Evolutionary conservation across 495 filamentous ascomycete genomes (phyloP), one percentile per base, ranked within the genome.

Genomic region (Podospora australis): DNA sequence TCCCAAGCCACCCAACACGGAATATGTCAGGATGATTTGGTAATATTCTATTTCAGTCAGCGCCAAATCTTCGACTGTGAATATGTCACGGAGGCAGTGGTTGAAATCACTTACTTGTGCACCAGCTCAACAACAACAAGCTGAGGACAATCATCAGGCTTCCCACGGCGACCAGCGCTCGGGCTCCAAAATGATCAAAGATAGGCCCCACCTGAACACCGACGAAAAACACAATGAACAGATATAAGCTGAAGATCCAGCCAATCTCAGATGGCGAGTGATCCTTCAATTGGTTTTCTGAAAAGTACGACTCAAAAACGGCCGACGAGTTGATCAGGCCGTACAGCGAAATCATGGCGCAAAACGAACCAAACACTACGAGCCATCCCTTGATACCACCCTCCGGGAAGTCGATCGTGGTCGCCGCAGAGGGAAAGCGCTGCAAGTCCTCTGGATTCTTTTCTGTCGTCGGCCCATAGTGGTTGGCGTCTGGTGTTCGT

Each of bases 181-280:
- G 64, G 2, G 80, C 73, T 0, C 81, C 82, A 46, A 79, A 73
- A 2, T 71, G 69, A 55, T 86, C 82, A 46, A 86, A 86, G 4
- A 86, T 53, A n/a, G 82, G 81, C 2, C 82, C 82, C 32, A 82
- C 74, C 55, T 83, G 80, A 6, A 84, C 76, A 6, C 81, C 82
- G 6, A 78, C 66, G 45, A 83, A 82, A 24, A 83, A 73, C 10
- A 80, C 78, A 17, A 83, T 66, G 48, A 84, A 84, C 21, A 81
- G 67, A 24, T 84, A 77, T 1, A 80, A 58, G 22, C 77, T 78
- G 13, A 79, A 76, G 49, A 86, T 81, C 82, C 81, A 84, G 38
- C 81, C 80, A 21, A 84, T 77, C 46, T 79, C 71, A 11, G 74
- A 71, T 4, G 75, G 60, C 34, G 55, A 70, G 64, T 82, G 75